Evolutionary conservation across 345 rosid genomes (phyloP).

Genomic region (Viola odorata): DNA sequence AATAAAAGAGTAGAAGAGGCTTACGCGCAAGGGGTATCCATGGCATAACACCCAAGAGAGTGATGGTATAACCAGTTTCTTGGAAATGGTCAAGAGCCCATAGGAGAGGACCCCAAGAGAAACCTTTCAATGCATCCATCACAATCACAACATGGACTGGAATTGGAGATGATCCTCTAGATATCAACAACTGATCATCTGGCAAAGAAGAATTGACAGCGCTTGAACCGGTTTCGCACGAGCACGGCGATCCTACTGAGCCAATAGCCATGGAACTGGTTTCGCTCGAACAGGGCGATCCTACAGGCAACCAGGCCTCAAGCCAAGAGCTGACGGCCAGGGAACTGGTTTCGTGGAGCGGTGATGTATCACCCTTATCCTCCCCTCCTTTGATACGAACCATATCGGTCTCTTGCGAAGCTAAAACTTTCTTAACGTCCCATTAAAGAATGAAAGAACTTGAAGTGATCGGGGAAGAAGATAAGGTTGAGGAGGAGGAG

Average conservation of each 20-base stretch:
- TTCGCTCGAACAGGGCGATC: too few relatives aligned
- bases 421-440: too few relatives aligned
- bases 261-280: not conserved
- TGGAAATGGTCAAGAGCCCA: conserved; percentile 27
- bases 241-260: not conserved
- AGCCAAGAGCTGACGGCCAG: not conserved
- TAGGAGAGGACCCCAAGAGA: conserved; percentile 21
- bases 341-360: not conserved
- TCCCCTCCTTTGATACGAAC: conserved; percentile 18
- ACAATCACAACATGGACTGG: conserved; percentile 25
- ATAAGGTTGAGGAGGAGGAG: not conserved
- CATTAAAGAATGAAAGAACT: not conserved
- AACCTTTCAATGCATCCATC: conserved; percentile 29
- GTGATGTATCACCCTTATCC: conserved; percentile 12
- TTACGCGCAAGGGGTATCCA: conserved; percentile 31
- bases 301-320: too few relatives aligned
- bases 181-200: conserved; percentile 18
- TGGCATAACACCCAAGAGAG: conserved; percentile 33
- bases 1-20: not conserved
- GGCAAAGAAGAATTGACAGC: not conserved
- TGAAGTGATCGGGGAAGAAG: not conserved
- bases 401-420: not conserved
- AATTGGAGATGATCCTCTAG: conserved; percentile 20
- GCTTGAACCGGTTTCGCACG: not conserved
- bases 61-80: conserved; percentile 16